Evolutionary conservation across 495 filamentous ascomycete genomes (phyloP).

Genomic region (Lasiosphaeria ovina): DNA sequence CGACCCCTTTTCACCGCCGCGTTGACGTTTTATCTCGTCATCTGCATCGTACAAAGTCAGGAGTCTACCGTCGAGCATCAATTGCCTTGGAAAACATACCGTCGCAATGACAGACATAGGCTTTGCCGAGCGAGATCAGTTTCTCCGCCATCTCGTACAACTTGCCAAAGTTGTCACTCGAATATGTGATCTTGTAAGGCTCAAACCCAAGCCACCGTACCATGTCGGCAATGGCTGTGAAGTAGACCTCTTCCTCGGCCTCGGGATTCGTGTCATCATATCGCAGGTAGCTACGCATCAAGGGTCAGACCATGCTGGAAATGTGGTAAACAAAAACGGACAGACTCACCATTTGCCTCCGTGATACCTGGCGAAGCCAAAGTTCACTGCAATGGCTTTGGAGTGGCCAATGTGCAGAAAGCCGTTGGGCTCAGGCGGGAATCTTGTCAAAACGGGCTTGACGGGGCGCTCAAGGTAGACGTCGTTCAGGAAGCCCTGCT

Average conservation of each 20-base stretch:
- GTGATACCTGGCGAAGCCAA: slow-evolving; percentile 87
- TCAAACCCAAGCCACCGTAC: slow-evolving; percentile 81
- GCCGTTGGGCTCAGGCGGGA: slow-evolving; percentile 88
- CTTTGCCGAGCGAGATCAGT: slow-evolving; percentile 70
- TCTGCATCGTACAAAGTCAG: slow-evolving; percentile 17
- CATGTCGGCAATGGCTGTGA: slow-evolving; percentile 73
- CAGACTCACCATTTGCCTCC: slow-evolving; percentile 61
- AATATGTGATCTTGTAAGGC: slow-evolving; percentile 74
- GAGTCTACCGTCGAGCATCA: background rate
- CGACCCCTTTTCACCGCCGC: slow-evolving; percentile 69
- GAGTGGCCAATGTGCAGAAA: slow-evolving; percentile 80
- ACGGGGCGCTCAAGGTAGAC: slow-evolving; percentile 75
- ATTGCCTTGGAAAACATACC: slow-evolving; percentile 11
- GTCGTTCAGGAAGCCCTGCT: slow-evolving; percentile 74
- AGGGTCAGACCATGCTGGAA: background rate
- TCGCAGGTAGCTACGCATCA: slow-evolving; percentile 52
- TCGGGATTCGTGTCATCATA: slow-evolving; percentile 87
- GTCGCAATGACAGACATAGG: slow-evolving; percentile 63
- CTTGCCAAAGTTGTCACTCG: slow-evolving; percentile 76
- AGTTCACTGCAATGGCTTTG: slow-evolving; percentile 97
- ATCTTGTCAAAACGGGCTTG: slow-evolving; percentile 69
- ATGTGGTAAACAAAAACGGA: background rate
- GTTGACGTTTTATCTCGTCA: slow-evolving; percentile 78
- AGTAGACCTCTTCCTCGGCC: slow-evolving; percentile 76
- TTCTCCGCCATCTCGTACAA: slow-evolving; percentile 88